Percentiles rank a stretch among this genome's conserved stretches.
These are phyloP conservation scores for Erigeron philadelphicus DNA, from an alignment of 140 eudicot genomes.

Conservation along the genomic window DNA sequence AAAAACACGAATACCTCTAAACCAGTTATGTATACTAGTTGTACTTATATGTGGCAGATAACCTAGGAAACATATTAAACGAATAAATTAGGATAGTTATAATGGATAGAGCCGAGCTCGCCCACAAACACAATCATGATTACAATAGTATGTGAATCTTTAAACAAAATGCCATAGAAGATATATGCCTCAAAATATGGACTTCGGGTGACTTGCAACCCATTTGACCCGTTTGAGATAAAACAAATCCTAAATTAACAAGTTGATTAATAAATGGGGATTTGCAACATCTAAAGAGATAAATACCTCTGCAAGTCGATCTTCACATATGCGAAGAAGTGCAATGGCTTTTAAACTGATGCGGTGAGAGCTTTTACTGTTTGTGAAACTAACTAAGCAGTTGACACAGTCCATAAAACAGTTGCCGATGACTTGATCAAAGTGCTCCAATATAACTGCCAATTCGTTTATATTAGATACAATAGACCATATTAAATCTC, in stretches of 20 bases:
- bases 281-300: slow-evolving; percentile 6
- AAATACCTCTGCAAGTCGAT: slow-evolving; percentile 98
- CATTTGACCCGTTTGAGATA: neutral
- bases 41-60: neutral
- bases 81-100: neutral
- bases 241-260: neutral
- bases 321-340: slow-evolving; percentile 93
- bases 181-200: neutral
- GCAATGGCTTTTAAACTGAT: slow-evolving; percentile 97
- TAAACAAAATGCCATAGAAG: neutral
- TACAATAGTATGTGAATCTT: neutral
- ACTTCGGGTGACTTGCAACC: neutral
- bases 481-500: neutral
- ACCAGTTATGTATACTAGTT: neutral
- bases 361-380: slow-evolving; percentile 74
- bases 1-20: neutral
- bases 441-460: slow-evolving; percentile 90
- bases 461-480: slow-evolving; percentile 24
- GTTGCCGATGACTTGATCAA: slow-evolving; percentile 90
- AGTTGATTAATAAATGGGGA: neutral
- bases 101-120: neutral
- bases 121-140: neutral
- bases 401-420: slow-evolving; percentile 95
- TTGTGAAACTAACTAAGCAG: slow-evolving; percentile 88
- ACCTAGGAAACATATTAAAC: neutral